Conservation (phyloP, 164 flowering plant genomes). For the Chimonanthus praecox region DNA sequence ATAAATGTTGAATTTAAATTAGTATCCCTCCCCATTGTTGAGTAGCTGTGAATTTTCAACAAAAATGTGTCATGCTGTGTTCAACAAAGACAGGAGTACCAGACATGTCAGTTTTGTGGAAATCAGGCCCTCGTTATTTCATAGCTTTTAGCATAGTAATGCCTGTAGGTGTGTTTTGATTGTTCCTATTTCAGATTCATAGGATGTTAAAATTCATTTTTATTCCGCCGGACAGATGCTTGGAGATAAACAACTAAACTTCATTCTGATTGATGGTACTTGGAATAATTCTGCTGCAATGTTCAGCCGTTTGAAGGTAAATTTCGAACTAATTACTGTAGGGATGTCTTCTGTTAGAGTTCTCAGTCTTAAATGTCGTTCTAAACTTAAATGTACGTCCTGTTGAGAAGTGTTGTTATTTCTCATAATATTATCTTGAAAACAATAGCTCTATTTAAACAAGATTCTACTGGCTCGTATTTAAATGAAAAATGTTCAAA, state of each 20-base stretch:
- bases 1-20: too few species aligned
- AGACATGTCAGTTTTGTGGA: too few species aligned
- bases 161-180: background rate
- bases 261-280: conserved; percentile 87
- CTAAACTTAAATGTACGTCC: background rate
- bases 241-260: conserved; percentile 43
- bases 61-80: background rate
- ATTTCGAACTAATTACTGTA: too few species aligned
- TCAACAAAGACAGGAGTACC: too few species aligned
- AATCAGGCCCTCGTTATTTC: too few species aligned
- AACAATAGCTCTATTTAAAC: background rate
- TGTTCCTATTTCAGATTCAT: conserved; percentile 18
- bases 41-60: background rate
- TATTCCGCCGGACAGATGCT: conserved; percentile 36
- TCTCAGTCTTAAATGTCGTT: background rate
- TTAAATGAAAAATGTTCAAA: background rate
- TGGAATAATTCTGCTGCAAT: conserved; percentile 96
- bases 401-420: background rate
- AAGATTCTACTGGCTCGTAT: background rate
- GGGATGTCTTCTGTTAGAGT: too few species aligned
- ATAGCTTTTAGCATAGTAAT: background rate
- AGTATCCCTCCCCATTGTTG: too few species aligned
- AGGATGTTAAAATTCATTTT: conserved; percentile 27
- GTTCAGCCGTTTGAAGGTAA: conserved; percentile 90
- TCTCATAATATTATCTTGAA: too few species aligned